A percentile compares a stretch with the other conserved stretches of the same genome.
Evolutionary conservation across 1,284 basidiomycete species (phyloP).

Genomic region (Singerocomus inundabilis): DNA sequence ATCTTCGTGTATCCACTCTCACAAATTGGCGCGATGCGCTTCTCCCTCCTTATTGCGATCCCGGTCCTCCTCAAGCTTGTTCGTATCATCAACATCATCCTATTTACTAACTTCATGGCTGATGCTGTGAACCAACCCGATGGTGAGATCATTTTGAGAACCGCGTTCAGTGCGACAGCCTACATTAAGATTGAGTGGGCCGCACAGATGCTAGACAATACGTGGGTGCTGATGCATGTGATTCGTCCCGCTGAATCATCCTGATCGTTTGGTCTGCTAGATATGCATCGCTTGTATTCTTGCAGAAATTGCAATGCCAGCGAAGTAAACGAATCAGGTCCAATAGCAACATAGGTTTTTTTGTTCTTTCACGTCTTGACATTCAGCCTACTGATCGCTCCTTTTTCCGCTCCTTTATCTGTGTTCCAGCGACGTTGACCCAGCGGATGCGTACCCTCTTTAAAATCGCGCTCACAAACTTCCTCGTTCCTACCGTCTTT

Average conservation of each 20-base stretch:
- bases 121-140: slow-evolving; percentile 9
- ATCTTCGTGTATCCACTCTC: slow-evolving; percentile 20
- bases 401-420: neutral
- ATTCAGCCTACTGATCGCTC: neutral
- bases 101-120: slow-evolving; percentile 13
- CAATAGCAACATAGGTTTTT: neutral
- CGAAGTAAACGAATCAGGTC: neutral
- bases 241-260: neutral
- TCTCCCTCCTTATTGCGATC: slow-evolving; percentile 5
- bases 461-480: slow-evolving; percentile 26
- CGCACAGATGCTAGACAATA: slow-evolving; percentile 30
- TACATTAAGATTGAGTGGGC: slow-evolving; percentile 33
- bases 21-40: slow-evolving; percentile 3
- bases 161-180: slow-evolving; percentile 8
- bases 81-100: slow-evolving; percentile 13
- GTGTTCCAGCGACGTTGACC: slow-evolving; percentile 13
- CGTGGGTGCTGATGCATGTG: slow-evolving; percentile 11
- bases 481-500: slow-evolving; percentile 24
- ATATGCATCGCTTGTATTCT: slow-evolving; percentile 20
- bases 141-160: neutral
- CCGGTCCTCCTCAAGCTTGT: slow-evolving; percentile 20
- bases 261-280: slow-evolving; percentile 2
- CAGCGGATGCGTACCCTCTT: slow-evolving; percentile 20
- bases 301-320: slow-evolving; percentile 15
- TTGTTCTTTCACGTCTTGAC: neutral